Conservation (phyloP, 2,329 filamentous ascomycete genomes). For the Didymella sp. region DNA sequence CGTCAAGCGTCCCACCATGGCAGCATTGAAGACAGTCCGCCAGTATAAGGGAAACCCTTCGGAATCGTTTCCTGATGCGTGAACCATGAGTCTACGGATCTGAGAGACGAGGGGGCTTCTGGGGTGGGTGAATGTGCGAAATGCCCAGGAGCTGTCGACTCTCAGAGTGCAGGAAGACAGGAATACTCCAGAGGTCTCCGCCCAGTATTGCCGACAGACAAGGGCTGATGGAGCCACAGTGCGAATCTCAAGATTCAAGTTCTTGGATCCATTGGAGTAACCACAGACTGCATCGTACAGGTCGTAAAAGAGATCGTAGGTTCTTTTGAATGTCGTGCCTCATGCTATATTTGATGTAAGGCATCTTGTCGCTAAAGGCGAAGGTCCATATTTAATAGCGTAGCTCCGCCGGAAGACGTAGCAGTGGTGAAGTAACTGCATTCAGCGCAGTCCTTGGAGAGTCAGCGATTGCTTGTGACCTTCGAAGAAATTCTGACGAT, state of each 20-base stretch:
- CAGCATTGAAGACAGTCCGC: background rate
- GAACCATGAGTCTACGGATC: background rate
- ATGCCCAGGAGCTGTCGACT: background rate
- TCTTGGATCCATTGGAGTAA: no score
- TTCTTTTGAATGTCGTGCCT: background rate
- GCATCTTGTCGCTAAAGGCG: background rate
- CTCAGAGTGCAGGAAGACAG: background rate
- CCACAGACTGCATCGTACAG: background rate
- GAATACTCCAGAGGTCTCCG: background rate
- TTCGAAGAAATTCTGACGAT: background rate
- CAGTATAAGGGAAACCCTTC: background rate
- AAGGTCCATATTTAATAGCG: slow-evolving; percentile 1
- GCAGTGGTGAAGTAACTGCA: background rate
- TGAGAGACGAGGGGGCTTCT: background rate
- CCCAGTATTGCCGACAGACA: slow-evolving; percentile 4
- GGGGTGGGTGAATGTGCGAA: background rate
- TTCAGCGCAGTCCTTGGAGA: background rate
- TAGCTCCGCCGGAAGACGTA: slow-evolving; percentile 7
- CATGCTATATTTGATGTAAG: background rate
- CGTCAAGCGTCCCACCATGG: background rate
- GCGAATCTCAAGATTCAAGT: background rate
- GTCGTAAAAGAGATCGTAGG: background rate
- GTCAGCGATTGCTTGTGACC: background rate
- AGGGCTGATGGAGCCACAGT: background rate
- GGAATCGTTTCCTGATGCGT: background rate